phyloP scores from a whole-genome alignment of 2,329 filamentous ascomycete genomes.

The Penicillium occitanis region DNA sequence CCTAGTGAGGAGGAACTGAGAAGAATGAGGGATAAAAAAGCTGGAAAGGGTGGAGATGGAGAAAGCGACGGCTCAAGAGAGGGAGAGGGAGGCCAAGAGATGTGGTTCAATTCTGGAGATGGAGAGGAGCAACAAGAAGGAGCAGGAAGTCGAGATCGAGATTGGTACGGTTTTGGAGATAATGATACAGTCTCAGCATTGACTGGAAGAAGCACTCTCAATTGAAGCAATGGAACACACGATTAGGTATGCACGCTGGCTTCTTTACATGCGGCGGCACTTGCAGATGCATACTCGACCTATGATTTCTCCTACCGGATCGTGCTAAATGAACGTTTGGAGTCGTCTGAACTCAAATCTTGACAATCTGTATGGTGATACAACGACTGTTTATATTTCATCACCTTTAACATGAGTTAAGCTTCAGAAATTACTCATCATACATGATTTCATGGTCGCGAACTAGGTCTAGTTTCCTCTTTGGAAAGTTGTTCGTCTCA shows the following conservation, averaged over 20 bases:
- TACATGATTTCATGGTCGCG: background rate
- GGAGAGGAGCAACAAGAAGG: background rate
- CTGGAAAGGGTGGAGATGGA: background rate
- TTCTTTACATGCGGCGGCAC: background rate
- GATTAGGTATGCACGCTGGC: background rate
- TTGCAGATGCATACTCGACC: no score
- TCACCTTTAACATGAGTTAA: background rate
- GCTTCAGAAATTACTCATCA: background rate
- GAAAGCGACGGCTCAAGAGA: background rate
- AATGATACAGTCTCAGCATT: background rate
- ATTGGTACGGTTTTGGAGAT: background rate
- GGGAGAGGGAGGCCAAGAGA: background rate
- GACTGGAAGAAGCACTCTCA: background rate
- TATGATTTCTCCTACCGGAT: background rate
- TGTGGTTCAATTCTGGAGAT: background rate
- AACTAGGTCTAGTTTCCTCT: background rate
- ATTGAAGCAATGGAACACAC: background rate
- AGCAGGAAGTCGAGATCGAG: background rate
- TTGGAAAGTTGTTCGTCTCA: background rate
- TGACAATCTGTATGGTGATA: background rate
- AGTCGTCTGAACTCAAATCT: background rate
- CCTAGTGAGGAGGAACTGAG: background rate
- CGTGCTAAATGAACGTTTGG: background rate
- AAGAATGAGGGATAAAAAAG: background rate
- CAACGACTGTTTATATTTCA: background rate